Percentiles rank a stretch among this genome's conserved stretches.
Evolutionary conservation across 495 filamentous ascomycete genomes (phyloP).

Genomic region (Lepidopterella palustris): DNA sequence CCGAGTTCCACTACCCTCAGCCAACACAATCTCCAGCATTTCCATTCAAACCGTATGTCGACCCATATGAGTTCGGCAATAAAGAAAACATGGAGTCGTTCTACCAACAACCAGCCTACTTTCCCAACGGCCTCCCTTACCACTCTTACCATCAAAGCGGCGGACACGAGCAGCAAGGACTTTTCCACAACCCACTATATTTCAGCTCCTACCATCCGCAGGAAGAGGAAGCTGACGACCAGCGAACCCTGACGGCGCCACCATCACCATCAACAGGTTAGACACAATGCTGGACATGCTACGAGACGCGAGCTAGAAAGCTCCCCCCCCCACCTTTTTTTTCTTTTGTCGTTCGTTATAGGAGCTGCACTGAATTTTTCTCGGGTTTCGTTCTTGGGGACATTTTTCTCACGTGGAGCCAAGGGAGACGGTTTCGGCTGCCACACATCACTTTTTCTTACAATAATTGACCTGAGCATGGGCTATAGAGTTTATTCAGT

Average conservation of each 20-base stretch:
- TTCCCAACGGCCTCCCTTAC: constrained; percentile 10
- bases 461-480: neutral
- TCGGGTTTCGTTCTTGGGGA: neutral
- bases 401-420: neutral
- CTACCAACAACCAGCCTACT: constrained; percentile 7
- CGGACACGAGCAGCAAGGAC: constrained; percentile 11
- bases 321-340: neutral
- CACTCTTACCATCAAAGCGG: constrained; percentile 17
- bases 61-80: constrained; percentile 15
- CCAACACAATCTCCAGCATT: constrained; percentile 15
- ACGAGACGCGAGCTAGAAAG: neutral
- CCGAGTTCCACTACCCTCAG: constrained; percentile 24
- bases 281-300: constrained; percentile 11
- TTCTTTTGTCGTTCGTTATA: neutral
- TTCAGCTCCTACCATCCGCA: constrained; percentile 15
- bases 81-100: constrained; percentile 22
- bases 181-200: constrained; percentile 1
- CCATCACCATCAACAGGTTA: constrained; percentile 28
- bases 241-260: constrained; percentile 28
- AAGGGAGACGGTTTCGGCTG: neutral
- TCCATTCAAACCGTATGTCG: constrained; percentile 17
- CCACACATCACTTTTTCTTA: neutral
- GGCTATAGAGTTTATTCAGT: neutral
- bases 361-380: neutral
- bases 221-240: constrained; percentile 19